phyloP scores from a whole-genome alignment of 495 filamentous ascomycete genomes.

The Lasiosphaeriaceae sp. region DNA sequence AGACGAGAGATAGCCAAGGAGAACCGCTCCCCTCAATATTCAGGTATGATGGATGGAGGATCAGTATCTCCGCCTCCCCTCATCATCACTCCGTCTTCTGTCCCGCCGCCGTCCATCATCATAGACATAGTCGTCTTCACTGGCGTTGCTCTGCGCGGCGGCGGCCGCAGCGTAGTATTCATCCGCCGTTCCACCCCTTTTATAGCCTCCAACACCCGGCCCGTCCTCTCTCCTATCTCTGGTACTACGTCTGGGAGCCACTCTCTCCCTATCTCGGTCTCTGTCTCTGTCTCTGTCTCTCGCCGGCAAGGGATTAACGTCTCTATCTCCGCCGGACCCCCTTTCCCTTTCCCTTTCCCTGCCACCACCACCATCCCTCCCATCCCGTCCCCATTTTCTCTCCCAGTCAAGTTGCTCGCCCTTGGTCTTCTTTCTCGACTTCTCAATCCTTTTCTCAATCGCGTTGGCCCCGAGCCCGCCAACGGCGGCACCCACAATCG shows the following conservation, averaged over 20 bases:
- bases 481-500: conserved; percentile 42
- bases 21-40: too few species aligned
- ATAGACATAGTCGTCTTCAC: conserved; percentile 9
- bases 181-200: background rate
- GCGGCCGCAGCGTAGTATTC: background rate
- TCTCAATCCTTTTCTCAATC: conserved; percentile 40
- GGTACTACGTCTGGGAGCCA: too few species aligned
- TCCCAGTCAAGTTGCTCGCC: conserved; percentile 30
- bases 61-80: background rate
- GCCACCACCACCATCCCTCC: too few species aligned
- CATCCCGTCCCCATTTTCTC: conserved; percentile 18
- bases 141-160: background rate
- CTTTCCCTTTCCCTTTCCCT: background rate
- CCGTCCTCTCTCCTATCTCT: too few species aligned
- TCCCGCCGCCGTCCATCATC: background rate
- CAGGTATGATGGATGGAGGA: background rate
- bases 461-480: conserved; percentile 46
- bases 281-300: background rate
- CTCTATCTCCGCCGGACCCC: background rate
- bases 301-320: too few species aligned
- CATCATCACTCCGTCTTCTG: background rate
- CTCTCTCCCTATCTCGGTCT: conserved; percentile 4
- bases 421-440: conserved; percentile 19
- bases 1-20: too few species aligned
- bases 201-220: background rate